Conservation (phyloP, 148 eudicot genomes). For the Pharnaceum exiguum region DNA sequence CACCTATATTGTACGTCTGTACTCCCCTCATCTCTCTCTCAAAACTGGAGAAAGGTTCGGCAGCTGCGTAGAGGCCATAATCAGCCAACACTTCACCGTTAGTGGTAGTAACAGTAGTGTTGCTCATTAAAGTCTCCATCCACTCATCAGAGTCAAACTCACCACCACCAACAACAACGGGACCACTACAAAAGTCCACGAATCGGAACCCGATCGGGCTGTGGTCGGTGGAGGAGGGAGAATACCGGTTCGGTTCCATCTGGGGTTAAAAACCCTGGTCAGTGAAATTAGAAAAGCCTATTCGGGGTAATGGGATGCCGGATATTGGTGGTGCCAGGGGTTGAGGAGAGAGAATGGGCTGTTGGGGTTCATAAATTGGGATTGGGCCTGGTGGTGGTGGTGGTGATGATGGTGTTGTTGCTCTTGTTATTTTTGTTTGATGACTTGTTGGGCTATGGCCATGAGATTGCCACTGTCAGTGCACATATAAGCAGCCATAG, state of each 20-base stretch:
- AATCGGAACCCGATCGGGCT: conserved; percentile 44
- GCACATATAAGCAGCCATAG: conserved; percentile 88
- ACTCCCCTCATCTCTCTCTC: no score
- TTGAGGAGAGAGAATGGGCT: conserved; percentile 39
- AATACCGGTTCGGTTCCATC: conserved; percentile 41
- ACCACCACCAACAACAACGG: no score
- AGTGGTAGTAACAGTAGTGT: no score
- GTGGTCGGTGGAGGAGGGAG: conserved; percentile 42
- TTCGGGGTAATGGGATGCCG: conserved; percentile 23
- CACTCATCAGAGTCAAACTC: conserved; percentile 90
- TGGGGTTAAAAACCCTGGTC: conserved; percentile 47
- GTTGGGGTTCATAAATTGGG: conserved; percentile 22
- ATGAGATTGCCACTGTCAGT: conserved; percentile 92
- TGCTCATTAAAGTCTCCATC: conserved; percentile 82
- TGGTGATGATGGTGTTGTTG: conserved; percentile 54
- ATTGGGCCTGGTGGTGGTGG: conserved; percentile 27
- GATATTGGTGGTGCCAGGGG: conserved; percentile 38
- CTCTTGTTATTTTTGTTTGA: conserved; percentile 74
- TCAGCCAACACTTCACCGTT: no score
- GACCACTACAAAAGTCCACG: conserved; percentile 38
- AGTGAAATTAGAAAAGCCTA: conserved; percentile 21
- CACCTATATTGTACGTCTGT: no score
- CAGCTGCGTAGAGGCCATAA: conserved; percentile 26
- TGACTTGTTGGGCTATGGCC: conserved; percentile 95
- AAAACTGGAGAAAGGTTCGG: conserved; percentile 46